Base-by-base conservation (phyloP, 441 rosid genomes). In the Euphorbia neoarborescens region DNA sequence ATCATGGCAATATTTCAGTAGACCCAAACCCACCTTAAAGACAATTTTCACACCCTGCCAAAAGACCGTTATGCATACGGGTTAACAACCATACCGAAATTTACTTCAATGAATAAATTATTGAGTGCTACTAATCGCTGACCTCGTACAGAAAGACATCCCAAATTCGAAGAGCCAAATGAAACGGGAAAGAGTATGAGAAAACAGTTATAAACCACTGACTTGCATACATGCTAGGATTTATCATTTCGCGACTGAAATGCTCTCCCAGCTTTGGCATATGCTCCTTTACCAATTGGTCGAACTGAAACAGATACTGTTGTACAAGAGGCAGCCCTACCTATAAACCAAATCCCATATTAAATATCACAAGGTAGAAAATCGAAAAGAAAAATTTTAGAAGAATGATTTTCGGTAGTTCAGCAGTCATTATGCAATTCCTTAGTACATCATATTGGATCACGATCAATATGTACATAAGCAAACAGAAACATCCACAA, bases 201-300 rank as follows among this genome's bases (percentile, higher is more conserved):
- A 93, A 91, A 53, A 93, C 96, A 7, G 98, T 93, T 69, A 93
- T 91, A 87, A 93, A 93, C 97, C 98, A 93, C 73, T 93, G 97
- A 69, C 98, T 94, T 37, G 92, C 97, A 78, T 94, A 94, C 98
- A 94, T 94, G 80, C 99, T 94, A 65, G 98, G 96, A 80, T 90
- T 94, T 77, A 94, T 91, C 96, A 89, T 90, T 83, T 94, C 94
- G 63, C 75, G 79, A 71, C 79, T 79, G 75, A 91, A 94, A 80
- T 94, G 97, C 77, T 88, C 92, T 73, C 97, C 96, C 35, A 94
- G 82, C 79, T 89, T 90, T 13, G 99, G 99, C 86, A 94, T 77
- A 30, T 84, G 82, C 83, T 90, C 95, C 77, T 75, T 89, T 74
- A 89, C 85, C 86, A 94, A 80, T 66, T 65, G 82, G 5, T 94